Evolutionary conservation across 1,284 basidiomycete genomes (phyloP).

Genomic region (Bondarzewia mesenterica): DNA sequence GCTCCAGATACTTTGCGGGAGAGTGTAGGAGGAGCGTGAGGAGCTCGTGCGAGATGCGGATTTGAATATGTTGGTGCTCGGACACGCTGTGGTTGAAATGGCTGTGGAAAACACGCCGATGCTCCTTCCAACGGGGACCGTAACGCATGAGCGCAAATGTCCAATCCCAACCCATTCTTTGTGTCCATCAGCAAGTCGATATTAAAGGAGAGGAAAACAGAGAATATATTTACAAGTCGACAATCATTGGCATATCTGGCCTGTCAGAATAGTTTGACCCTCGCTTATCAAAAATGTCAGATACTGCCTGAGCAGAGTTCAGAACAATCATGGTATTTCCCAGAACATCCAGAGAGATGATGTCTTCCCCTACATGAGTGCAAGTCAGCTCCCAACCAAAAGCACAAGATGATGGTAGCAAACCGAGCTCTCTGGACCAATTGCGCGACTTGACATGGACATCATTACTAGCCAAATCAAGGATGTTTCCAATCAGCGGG

Average conservation of each 20-base stretch:
- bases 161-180: conserved; percentile 18
- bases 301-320: conserved; percentile 25
- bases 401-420: background rate
- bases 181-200: background rate
- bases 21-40: conserved; percentile 8
- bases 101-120: conserved; percentile 13
- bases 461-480: background rate
- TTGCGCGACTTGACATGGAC: background rate
- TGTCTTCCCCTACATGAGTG: conserved; percentile 17
- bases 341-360: conserved; percentile 26
- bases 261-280: conserved; percentile 29
- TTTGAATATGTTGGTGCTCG: conserved; percentile 11
- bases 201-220: background rate
- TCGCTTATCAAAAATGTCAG: conserved; percentile 32
- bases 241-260: background rate
- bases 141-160: conserved; percentile 15
- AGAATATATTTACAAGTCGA: background rate
- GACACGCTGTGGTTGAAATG: conserved; percentile 11
- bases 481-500: background rate
- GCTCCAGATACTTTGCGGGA: conserved; percentile 7
- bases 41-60: conserved; percentile 9
- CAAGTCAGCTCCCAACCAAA: background rate
- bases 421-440: background rate
- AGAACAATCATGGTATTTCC: conserved; percentile 31
- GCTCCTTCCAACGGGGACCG: conserved; percentile 14